These are phyloP conservation scores for Vitis hybrid DNA, from an alignment of 177 flowering plant species.

Conservation along the genomic window DNA sequence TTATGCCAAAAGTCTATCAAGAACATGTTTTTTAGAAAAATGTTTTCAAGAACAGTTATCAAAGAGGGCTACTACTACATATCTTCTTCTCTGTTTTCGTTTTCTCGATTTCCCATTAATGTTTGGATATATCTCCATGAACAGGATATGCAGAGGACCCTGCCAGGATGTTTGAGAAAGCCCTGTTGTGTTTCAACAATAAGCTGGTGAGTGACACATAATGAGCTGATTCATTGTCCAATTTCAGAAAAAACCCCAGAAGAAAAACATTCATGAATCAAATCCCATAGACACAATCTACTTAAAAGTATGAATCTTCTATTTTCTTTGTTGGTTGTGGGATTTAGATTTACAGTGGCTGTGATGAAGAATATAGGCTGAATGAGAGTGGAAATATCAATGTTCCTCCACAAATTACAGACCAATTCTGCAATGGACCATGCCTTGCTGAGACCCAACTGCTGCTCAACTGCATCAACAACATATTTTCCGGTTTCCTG, in stretches of 20 bases:
- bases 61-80: background rate
- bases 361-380: conserved; percentile 19
- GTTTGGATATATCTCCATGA: background rate
- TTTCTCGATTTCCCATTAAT: background rate
- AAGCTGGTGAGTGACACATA: conserved; percentile 23
- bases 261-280: background rate
- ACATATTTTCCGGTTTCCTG: conserved; percentile 14
- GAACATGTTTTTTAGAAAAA: no score
- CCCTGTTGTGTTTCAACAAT: conserved; percentile 35
- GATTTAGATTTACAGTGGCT: conserved; percentile 12
- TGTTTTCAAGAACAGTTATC: background rate
- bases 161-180: conserved; percentile 13
- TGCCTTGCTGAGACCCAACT: conserved; percentile 25
- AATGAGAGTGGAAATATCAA: conserved; percentile 14
- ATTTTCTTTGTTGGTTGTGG: background rate
- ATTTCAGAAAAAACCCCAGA: no score
- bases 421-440: conserved; percentile 27
- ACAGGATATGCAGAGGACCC: conserved; percentile 24
- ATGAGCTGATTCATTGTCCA: background rate
- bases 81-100: conserved; percentile 2
- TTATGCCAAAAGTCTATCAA: no score
- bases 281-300: background rate
- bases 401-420: conserved; percentile 16
- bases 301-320: background rate
- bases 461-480: conserved; percentile 24